These are phyloP conservation scores for Pseudopyricularia javanii DNA, from an alignment of 2,329 filamentous ascomycete species.

Conservation along the genomic window DNA sequence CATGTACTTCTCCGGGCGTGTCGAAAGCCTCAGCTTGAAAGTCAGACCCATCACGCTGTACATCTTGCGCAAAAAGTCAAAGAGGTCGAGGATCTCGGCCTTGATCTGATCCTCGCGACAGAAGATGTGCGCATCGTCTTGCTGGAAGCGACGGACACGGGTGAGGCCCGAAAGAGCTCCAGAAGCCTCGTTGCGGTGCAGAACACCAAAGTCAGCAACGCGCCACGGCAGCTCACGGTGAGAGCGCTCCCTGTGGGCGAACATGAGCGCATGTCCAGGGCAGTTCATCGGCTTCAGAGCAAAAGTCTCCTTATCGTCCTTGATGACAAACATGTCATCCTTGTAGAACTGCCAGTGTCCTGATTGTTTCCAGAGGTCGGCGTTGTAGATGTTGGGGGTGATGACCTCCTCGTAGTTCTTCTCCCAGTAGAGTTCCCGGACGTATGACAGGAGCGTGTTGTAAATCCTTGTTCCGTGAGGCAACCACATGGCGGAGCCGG, in stretches of 20 bases:
- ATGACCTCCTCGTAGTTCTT: constrained; percentile 92
- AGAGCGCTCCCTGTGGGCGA: constrained; percentile 58
- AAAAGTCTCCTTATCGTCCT: constrained; percentile 58
- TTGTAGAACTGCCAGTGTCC: constrained; percentile 92
- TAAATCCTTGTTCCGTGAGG: constrained; percentile 53
- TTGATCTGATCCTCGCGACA: constrained; percentile 68
- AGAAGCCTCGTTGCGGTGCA: constrained; percentile 79
- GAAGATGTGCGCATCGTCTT: constrained; percentile 78
- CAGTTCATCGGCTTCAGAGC: constrained; percentile 70
- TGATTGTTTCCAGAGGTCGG: constrained; percentile 83
- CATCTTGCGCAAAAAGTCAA: constrained; percentile 74
- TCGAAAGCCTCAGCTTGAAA: constrained; percentile 92
- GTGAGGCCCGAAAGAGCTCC: constrained; percentile 73
- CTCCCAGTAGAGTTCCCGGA: constrained; percentile 82
- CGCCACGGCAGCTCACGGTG: constrained; percentile 74
- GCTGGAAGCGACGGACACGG: constrained; percentile 74
- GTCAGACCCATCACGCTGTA: constrained; percentile 71
- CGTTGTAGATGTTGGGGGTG: constrained; percentile 93
- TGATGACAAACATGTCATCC: constrained; percentile 77
- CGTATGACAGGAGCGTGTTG: constrained; percentile 45
- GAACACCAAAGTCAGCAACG: constrained; percentile 69
- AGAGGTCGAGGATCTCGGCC: constrained; percentile 67
- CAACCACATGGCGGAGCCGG: constrained; percentile 83
- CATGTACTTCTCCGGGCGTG: constrained; percentile 76
- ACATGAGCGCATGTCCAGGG: constrained; percentile 77